Base-by-base conservation (phyloP, 2,329 filamentous ascomycete species). In the Aspergillus sergii region DNA sequence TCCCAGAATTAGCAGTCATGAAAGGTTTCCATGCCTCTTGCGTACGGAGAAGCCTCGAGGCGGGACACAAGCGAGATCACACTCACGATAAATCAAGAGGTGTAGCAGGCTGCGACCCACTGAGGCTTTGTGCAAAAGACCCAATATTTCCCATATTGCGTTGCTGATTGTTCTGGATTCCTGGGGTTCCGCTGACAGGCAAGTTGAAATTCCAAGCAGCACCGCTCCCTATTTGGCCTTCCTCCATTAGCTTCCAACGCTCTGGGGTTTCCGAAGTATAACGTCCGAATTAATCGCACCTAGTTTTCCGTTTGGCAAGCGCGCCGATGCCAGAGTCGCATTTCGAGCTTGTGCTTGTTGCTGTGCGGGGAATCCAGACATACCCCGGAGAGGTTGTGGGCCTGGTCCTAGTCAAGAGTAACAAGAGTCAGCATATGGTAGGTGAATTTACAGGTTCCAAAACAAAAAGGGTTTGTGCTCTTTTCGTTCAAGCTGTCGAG, bases 11-110 rank as follows among this genome's bases (percentile, higher is more conserved):
- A 63, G 68, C 58, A 34, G 30, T 21, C 28, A n/a, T 12, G 16
- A 32, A 10, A 23, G 16, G 28, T 71, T 63, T 57, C 23, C 21
- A 41, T 36, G 43, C 57, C 59, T 26, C 50, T 60, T 54, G 59
- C 34, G 41, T 48, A 32, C 30, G 16, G 43, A 57, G 16, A 62
- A 32, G 23, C 53, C 36, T 54, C 19, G 23, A 55, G 62, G 32
- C 55, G 43, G 28, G 26, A 46, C 34, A 53, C 36, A 50, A 60
- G 46, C 12, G 16, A 64, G 45, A 54, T 51, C 50, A 64, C 57
- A 84, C 85, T 82, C 80, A 87, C 85, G 84, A 85, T 60, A 85
- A 79, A 73, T 87, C 85, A 69, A 87, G 75, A 62, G 84, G 81
- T 30, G 83, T 82, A 60, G 82, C 80, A 53, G 83, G 78, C 72